Evolutionary conservation across 345 rosid genomes (phyloP), one percentile per base, ranked within the genome.

Genomic region (Eucalyptus sp.): DNA sequence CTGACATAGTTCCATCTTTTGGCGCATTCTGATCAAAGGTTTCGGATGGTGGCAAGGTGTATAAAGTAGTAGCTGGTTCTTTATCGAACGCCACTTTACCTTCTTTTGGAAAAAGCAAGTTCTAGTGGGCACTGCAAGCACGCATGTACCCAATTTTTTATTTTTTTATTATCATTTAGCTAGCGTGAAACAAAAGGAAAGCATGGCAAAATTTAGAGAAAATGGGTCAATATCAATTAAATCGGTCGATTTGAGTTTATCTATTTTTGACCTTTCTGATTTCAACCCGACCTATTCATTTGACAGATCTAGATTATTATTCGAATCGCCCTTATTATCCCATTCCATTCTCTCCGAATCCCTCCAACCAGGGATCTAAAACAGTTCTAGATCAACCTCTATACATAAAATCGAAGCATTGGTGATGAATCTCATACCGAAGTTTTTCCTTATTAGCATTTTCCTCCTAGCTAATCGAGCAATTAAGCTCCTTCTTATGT

Each of bases 321-420:
- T 37, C 0, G 5, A 41, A 71, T 71, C 5, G 1, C 7, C 14
- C 13, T 37, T 37, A 5, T 71, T 10, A 18, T 71, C 46, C 15
- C 0, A 4, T 37, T 37, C 0, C 5, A 6, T 37, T 76, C 29
- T 18, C 29, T 76, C 0, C 0, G 0, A 37, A 41, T 76, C 15
- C 83, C 29, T 41, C 84, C 29, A 20, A 41, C 8, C 3, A 20
- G 1, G 5, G 0, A 41, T 76, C 15, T 0, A 22, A 37, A 37
- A 20, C 2, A 37, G 0, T 10, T 10, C 2, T 76, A 13, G 4
- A 37, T 33, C 15, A 37, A 37, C 1, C 14, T 2, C 4, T 71
- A 18, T 18, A 37, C 12, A 71, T 9, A 37, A 17, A 37, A 37
- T 18, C 6, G 0, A 33, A 68, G 46, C 4, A 68, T 18, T 33